phyloP scores from a whole-genome alignment of 768 basidiomycete species.

The Suillus ampliporus region DNA sequence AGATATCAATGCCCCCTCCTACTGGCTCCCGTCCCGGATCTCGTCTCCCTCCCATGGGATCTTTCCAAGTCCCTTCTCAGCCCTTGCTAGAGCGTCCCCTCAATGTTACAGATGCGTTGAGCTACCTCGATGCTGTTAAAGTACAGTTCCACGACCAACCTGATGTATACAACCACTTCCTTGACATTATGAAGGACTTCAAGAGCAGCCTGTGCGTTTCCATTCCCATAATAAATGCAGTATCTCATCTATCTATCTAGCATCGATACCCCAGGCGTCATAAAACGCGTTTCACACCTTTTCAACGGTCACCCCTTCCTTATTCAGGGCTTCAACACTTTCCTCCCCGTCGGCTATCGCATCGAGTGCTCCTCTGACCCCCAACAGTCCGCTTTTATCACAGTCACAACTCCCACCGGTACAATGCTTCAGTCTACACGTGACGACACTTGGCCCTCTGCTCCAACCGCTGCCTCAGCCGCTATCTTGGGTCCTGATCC shows the following conservation, averaged over 20 bases:
- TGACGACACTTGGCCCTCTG: conserved; percentile 49
- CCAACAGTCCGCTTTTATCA: conserved; percentile 70
- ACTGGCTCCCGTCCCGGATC: conserved; percentile 15
- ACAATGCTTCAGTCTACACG: conserved; percentile 60
- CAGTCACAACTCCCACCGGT: conserved; percentile 78
- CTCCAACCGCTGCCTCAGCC: conserved; percentile 19
- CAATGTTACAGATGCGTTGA: conserved; percentile 66
- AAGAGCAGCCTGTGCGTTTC: conserved; percentile 61
- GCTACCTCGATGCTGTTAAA: conserved; percentile 70
- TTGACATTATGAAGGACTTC: conserved; percentile 81
- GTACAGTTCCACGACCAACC: conserved; percentile 61
- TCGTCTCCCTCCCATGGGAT: conserved; percentile 29
- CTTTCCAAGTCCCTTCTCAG: conserved; percentile 27
- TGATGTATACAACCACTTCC: conserved; percentile 65
- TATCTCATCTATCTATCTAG: conserved; percentile 46
- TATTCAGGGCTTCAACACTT: conserved; percentile 98
- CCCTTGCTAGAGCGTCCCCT: conserved; percentile 47
- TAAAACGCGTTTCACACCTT: conserved; percentile 90
- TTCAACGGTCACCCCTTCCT: conserved; percentile 90
- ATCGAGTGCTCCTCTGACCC: conserved; percentile 80
- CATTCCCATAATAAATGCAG: not conserved
- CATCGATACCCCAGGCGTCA: conserved; percentile 98
- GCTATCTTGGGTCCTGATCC: conserved; percentile 13
- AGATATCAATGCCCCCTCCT: conserved; percentile 15
- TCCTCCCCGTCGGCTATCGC: conserved; percentile 91